Percentiles rank a stretch among this genome's conserved stretches.
Conservation (phyloP, 2,329 filamentous ascomycete genomes). For the Coniochaeta prunicola region DNA sequence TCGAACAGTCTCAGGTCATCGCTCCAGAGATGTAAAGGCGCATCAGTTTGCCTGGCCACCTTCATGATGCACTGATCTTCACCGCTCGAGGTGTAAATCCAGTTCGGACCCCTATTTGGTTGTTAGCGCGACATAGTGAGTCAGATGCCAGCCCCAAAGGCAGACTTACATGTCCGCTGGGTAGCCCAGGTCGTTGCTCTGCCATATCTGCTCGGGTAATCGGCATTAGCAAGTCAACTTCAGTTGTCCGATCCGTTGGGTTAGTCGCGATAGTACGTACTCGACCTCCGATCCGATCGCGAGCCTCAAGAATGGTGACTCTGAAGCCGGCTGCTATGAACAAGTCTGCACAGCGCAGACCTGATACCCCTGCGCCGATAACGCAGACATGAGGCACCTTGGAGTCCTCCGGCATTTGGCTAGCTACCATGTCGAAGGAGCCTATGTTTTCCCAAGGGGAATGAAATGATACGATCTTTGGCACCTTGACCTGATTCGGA, state of each 20-base stretch:
- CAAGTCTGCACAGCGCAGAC: conserved; percentile 47
- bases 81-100: conserved; percentile 43
- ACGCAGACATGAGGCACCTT: conserved; percentile 30
- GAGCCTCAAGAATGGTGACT: conserved; percentile 51
- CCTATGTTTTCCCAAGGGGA: neutral
- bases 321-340: conserved; percentile 42
- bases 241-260: neutral
- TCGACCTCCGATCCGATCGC: conserved; percentile 47
- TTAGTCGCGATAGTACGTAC: conserved; percentile 17
- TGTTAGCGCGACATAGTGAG: neutral
- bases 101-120: conserved; percentile 41
- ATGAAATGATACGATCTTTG: neutral
- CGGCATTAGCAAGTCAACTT: conserved; percentile 6
- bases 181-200: conserved; percentile 21
- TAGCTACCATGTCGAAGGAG: neutral
- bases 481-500: neutral
- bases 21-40: conserved; percentile 35
- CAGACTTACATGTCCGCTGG: conserved; percentile 18
- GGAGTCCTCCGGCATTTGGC: neutral
- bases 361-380: conserved; percentile 50
- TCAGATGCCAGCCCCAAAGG: neutral
- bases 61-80: conserved; percentile 45
- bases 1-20: conserved; percentile 34
- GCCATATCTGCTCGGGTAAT: conserved; percentile 14
- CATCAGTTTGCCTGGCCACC: conserved; percentile 40